Evolutionary conservation across 257 asterid genomes (phyloP).

Genomic region (Lycium barbarum): DNA sequence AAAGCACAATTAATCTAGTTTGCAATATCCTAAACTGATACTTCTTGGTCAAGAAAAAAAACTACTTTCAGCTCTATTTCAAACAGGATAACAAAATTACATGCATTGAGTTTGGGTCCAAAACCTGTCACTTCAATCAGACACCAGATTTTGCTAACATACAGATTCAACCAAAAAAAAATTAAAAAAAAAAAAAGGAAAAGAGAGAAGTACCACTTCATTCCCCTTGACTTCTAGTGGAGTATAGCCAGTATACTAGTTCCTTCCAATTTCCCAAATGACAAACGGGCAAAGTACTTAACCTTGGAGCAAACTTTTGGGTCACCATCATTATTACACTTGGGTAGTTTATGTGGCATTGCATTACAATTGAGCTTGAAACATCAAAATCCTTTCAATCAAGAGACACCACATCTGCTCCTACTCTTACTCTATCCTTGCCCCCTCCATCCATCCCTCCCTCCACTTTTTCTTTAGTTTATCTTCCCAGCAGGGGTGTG

Average conservation of each 20-base stretch:
- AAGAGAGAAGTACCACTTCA: neutral
- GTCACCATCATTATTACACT: neutral
- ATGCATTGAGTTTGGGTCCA: neutral
- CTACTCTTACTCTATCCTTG: neutral
- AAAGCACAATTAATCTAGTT: neutral
- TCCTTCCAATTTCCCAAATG: neutral
- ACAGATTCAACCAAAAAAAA: neutral
- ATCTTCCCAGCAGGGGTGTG: slow-evolving; percentile 7
- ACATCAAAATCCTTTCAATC: neutral
- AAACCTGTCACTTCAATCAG: neutral
- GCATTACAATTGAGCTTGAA: neutral
- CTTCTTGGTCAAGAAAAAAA: neutral
- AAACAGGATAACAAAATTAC: neutral
- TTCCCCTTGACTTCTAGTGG: neutral
- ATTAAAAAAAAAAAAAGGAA: neutral
- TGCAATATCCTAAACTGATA: neutral
- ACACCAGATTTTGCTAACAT: neutral
- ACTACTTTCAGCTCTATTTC: slow-evolving; percentile 8
- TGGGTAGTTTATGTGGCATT: neutral
- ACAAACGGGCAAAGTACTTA: neutral
- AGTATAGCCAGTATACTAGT: neutral
- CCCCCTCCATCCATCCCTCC: neutral
- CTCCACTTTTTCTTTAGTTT: neutral
- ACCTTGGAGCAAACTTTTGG: neutral
- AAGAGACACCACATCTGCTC: neutral